Conservation (phyloP, 805 yeast genomes). For the Zygoascus flipseniorum region DNA sequence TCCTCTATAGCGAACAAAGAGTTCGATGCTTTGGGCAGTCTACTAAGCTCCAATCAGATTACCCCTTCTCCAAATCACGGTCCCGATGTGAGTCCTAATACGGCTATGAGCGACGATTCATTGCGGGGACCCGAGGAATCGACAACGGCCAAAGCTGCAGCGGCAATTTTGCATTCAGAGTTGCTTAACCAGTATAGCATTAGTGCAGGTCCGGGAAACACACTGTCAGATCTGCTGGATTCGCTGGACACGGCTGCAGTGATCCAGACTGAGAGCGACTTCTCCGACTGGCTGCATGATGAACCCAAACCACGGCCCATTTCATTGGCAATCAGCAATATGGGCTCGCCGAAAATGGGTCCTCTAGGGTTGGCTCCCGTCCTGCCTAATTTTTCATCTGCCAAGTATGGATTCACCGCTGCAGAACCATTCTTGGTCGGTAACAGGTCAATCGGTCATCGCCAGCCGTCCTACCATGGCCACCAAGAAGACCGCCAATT, state of each 20-base stretch:
- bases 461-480: background rate
- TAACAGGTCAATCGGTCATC: background rate
- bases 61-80: background rate
- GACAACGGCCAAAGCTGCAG: slow-evolving; percentile 5
- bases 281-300: slow-evolving; percentile 17
- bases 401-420: no score
- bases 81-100: slow-evolving; percentile 5
- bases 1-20: slow-evolving; percentile 30
- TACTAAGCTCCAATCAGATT: slow-evolving; percentile 17
- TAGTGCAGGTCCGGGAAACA: background rate
- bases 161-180: slow-evolving; percentile 6
- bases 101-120: slow-evolving; percentile 17
- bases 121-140: background rate
- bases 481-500: slow-evolving; percentile 3
- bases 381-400: background rate
- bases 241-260: slow-evolving; percentile 2
- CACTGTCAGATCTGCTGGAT: background rate
- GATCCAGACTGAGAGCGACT: background rate
- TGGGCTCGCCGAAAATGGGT: background rate
- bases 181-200: slow-evolving; percentile 1
- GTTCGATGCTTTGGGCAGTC: slow-evolving; percentile 27
- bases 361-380: background rate
- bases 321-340: slow-evolving; percentile 17
- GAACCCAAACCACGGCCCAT: slow-evolving; percentile 18
- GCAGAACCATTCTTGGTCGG: background rate